A percentile compares a stretch with the other conserved stretches of the same genome.
These are phyloP conservation scores for Pseudocercospora macadamiae DNA, from an alignment of 2,329 filamentous ascomycete genomes.

Conservation along the genomic window DNA sequence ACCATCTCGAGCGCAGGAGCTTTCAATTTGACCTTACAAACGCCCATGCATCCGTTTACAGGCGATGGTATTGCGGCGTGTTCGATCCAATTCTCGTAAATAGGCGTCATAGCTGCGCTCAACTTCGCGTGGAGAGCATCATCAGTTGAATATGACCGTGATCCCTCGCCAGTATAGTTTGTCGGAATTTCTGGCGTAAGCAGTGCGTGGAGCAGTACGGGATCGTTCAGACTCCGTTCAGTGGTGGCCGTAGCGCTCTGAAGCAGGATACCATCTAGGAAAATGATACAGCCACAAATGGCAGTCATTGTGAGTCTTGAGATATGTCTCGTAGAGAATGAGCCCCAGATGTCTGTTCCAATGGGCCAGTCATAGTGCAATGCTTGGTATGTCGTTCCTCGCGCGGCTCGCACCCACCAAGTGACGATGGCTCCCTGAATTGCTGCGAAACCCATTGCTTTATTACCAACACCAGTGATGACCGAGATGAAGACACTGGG, in stretches of 20 bases:
- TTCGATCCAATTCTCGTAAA: slow-evolving; percentile 3
- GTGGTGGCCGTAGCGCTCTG: slow-evolving; percentile 8
- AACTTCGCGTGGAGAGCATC: background rate
- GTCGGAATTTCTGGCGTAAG: slow-evolving; percentile 9
- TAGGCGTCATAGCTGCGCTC: background rate
- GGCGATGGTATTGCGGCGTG: background rate
- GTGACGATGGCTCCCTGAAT: slow-evolving; percentile 14
- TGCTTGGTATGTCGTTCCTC: background rate
- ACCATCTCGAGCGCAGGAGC: background rate
- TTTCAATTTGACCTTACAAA: background rate
- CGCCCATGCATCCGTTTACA: background rate
- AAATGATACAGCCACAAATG: slow-evolving; percentile 8
- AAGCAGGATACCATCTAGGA: slow-evolving; percentile 11
- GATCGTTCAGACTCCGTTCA: background rate
- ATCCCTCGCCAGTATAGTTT: slow-evolving; percentile 5
- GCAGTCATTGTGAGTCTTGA: slow-evolving; percentile 2
- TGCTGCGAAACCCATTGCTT: slow-evolving; percentile 11
- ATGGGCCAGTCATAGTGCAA: slow-evolving; percentile 11
- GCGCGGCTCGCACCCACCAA: slow-evolving; percentile 12
- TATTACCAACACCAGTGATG: slow-evolving; percentile 15
- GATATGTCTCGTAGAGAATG: background rate
- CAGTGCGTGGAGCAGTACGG: background rate
- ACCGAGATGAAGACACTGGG: slow-evolving; percentile 14
- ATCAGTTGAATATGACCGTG: background rate
- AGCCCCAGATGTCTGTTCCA: slow-evolving; percentile 4